Conservation (phyloP, 2,329 filamentous ascomycete genomes). For the Colletotrichum sp. region DNA sequence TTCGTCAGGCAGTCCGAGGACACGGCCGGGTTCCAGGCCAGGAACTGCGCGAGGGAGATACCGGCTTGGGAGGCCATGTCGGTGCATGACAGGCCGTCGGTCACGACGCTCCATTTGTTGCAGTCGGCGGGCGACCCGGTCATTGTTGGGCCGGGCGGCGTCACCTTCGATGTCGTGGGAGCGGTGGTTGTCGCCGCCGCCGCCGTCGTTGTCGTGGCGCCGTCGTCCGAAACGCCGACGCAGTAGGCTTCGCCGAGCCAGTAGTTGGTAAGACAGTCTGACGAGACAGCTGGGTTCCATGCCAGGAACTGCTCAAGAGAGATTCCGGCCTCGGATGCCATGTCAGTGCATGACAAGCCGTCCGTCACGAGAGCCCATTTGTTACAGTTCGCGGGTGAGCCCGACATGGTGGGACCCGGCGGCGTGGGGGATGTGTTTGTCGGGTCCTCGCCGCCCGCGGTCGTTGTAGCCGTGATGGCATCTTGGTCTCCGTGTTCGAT, state of each 20-base stretch:
- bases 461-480: too few species aligned
- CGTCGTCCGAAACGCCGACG: slow-evolving; percentile 3
- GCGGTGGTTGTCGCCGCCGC: not conserved
- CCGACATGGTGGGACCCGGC: not conserved
- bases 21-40: slow-evolving; percentile 23
- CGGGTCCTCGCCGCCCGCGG: too few species aligned
- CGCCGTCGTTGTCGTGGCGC: not conserved
- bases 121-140: slow-evolving; percentile 20
- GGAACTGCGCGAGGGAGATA: slow-evolving; percentile 19
- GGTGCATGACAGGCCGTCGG: slow-evolving; percentile 13
- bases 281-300: slow-evolving; percentile 24
- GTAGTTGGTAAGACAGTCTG: slow-evolving; percentile 27
- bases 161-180: not conserved
- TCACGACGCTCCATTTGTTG: slow-evolving; percentile 20
- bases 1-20: slow-evolving; percentile 25
- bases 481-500: too few species aligned
- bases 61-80: not conserved
- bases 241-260: slow-evolving; percentile 29
- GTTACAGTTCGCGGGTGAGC: slow-evolving; percentile 22
- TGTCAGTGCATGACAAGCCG: slow-evolving; percentile 14
- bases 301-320: slow-evolving; percentile 12
- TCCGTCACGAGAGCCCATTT: slow-evolving; percentile 17
- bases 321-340: slow-evolving; percentile 9
- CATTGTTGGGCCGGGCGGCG: too few species aligned
- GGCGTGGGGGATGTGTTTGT: too few species aligned